Evolutionary conservation across 371 early-diverging fungal species (phyloP).

Genomic region (Dipsacomyces acuminosporus): DNA sequence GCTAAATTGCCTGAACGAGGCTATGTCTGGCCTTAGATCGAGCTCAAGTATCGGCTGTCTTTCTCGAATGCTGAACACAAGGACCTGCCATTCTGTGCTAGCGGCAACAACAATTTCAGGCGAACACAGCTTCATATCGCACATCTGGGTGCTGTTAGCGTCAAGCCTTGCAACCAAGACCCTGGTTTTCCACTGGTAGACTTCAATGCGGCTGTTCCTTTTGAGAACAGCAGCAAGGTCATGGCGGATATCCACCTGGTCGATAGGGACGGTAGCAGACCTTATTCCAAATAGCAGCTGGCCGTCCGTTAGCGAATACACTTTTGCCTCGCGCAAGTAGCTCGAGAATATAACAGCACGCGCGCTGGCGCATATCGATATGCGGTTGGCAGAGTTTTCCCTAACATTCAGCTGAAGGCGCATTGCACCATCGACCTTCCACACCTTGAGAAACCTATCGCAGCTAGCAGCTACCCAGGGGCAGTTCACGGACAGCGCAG

Average conservation of each 20-base stretch:
- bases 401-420: slow-evolving; percentile 1
- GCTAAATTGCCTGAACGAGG: no score
- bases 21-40: slow-evolving; percentile 2
- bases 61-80: background rate
- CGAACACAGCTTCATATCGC: slow-evolving; percentile 6
- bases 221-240: slow-evolving; percentile 5
- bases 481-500: slow-evolving; percentile 2
- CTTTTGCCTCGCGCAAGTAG: slow-evolving; percentile 11
- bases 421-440: slow-evolving; percentile 4
- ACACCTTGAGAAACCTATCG: slow-evolving; percentile 9
- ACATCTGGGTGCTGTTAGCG: slow-evolving; percentile 1
- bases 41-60: background rate
- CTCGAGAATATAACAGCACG: slow-evolving; percentile 7
- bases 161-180: background rate
- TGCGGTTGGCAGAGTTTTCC: slow-evolving; percentile 7
- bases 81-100: slow-evolving; percentile 2
- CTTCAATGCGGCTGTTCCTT: slow-evolving; percentile 3
- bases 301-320: slow-evolving; percentile 4
- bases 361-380: slow-evolving; percentile 13
- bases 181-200: slow-evolving; percentile 5
- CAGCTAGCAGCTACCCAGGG: slow-evolving; percentile 11
- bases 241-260: slow-evolving; percentile 3
- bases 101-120: background rate
- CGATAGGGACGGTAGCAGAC: slow-evolving; percentile 1
- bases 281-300: slow-evolving; percentile 3